Percentiles rank a stretch among this genome's conserved stretches.
phyloP scores from a whole-genome alignment of 2,329 filamentous ascomycete species.

The Arthroderma uncinatum region DNA sequence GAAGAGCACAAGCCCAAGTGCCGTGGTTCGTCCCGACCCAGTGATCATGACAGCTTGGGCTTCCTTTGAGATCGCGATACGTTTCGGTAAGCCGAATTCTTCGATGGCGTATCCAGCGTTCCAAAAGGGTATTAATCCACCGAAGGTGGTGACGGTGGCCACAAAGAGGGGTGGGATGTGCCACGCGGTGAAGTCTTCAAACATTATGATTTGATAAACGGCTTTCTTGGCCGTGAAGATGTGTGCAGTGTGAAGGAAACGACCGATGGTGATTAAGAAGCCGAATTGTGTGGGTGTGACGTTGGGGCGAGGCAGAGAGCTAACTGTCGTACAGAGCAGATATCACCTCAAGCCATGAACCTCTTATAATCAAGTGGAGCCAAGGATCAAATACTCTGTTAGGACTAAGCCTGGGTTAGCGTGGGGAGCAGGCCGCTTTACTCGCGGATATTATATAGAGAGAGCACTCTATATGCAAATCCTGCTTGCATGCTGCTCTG shows the following conservation, averaged over 20 bases:
- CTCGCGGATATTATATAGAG: too few species aligned
- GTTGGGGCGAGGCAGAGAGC: neutral
- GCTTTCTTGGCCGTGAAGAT: neutral
- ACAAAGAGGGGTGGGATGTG: conserved; percentile 15
- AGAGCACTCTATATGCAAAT: too few species aligned
- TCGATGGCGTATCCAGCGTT: conserved; percentile 24
- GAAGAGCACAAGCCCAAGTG: conserved; percentile 13
- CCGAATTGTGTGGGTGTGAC: neutral
- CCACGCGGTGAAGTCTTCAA: conserved; percentile 7
- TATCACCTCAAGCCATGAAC: too few species aligned
- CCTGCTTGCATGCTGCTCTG: too few species aligned
- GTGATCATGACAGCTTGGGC: conserved; percentile 24
- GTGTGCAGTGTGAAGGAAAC: too few species aligned
- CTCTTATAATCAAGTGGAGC: too few species aligned
- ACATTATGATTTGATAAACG: neutral
- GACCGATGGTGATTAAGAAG: too few species aligned
- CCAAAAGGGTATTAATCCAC: conserved; percentile 27
- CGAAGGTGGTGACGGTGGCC: conserved; percentile 24
- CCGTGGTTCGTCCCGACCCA: conserved; percentile 13
- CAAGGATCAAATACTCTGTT: too few species aligned
- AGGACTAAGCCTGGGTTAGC: too few species aligned
- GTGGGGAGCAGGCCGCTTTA: too few species aligned
- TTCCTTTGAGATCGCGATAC: conserved; percentile 22
- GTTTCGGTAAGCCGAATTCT: conserved; percentile 26
- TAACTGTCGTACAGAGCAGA: too few species aligned